phyloP scores from a whole-genome alignment of 139 green algal species.

The Tetraselmis striata region DNA sequence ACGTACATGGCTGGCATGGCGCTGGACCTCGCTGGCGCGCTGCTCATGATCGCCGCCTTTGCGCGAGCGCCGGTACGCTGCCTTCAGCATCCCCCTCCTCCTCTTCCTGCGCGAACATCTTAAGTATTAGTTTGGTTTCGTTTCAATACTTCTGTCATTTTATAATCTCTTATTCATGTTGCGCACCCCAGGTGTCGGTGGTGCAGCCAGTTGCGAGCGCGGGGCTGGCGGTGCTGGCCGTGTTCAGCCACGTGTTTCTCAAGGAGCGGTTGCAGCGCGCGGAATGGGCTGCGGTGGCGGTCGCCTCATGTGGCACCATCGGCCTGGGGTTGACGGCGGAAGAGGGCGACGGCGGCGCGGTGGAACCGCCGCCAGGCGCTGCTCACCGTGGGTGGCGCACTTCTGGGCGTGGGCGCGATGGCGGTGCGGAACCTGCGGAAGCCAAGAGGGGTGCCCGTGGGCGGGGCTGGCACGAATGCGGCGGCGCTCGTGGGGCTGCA shows the following conservation, averaged over 20 bases:
- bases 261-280: conserved; percentile 45
- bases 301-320: conserved; percentile 48
- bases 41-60: conserved; percentile 80
- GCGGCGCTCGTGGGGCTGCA: conserved; percentile 44
- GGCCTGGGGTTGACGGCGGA: conserved; percentile 35
- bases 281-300: conserved; percentile 57
- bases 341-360: neutral
- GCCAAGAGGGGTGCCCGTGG: neutral
- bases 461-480: conserved; percentile 21
- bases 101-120: too few relatives aligned
- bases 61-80: conserved; percentile 59
- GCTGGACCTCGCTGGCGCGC: conserved; percentile 62
- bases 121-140: too few relatives aligned
- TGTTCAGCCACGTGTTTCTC: conserved; percentile 84
- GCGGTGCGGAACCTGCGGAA: neutral
- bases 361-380: neutral
- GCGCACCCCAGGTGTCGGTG: conserved; percentile 77
- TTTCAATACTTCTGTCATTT: too few relatives aligned
- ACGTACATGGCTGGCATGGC: conserved; percentile 65
- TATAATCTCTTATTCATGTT: too few relatives aligned
- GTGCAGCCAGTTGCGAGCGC: conserved; percentile 79
- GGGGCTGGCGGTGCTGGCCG: conserved; percentile 69
- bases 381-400: neutral
- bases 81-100: neutral
- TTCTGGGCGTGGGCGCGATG: neutral